phyloP scores from a whole-genome alignment of 2,329 filamentous ascomycete genomes.

The Camillea tinctor region DNA sequence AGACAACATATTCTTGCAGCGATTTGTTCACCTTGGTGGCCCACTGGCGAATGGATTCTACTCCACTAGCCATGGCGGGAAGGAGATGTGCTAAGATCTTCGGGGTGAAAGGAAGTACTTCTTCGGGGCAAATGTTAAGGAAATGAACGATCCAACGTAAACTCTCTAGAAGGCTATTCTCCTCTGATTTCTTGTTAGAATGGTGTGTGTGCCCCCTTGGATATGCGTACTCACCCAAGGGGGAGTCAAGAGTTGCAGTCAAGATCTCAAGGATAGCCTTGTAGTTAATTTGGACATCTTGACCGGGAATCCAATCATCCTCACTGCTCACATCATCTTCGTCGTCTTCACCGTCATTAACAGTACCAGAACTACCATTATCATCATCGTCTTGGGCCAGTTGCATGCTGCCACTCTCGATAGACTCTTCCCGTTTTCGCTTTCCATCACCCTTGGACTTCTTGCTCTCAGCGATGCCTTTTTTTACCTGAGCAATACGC shows the following conservation, averaged over 20 bases:
- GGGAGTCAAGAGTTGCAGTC: slow-evolving; percentile 82
- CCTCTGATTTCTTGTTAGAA: slow-evolving; percentile 55
- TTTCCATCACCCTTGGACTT: slow-evolving; percentile 67
- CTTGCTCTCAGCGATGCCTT: slow-evolving; percentile 83
- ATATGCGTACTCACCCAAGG: slow-evolving; percentile 57
- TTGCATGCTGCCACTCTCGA: slow-evolving; percentile 63
- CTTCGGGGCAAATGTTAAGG: slow-evolving; percentile 94
- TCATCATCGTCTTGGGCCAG: slow-evolving; percentile 60
- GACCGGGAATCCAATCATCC: slow-evolving; percentile 95
- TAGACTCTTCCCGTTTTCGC: slow-evolving; percentile 66
- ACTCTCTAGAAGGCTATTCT: slow-evolving; percentile 87
- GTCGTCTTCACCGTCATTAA: slow-evolving; percentile 53
- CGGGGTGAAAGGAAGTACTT: slow-evolving; percentile 92
- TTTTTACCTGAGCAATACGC: slow-evolving; percentile 88
- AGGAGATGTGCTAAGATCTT: slow-evolving; percentile 88
- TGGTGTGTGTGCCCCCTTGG: slow-evolving; percentile 2
- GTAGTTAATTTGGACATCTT: slow-evolving; percentile 94
- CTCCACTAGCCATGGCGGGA: slow-evolving; percentile 88
- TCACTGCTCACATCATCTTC: slow-evolving; percentile 65
- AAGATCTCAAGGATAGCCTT: slow-evolving; percentile 89
- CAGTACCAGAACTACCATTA: slow-evolving; percentile 57
- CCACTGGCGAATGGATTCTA: slow-evolving; percentile 84
- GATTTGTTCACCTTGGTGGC: slow-evolving; percentile 87
- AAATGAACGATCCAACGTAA: slow-evolving; percentile 95
- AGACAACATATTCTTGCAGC: slow-evolving; percentile 91